phyloP scores from a whole-genome alignment of 2,329 filamentous ascomycete genomes.

The Fusarium fracticaudum region DNA sequence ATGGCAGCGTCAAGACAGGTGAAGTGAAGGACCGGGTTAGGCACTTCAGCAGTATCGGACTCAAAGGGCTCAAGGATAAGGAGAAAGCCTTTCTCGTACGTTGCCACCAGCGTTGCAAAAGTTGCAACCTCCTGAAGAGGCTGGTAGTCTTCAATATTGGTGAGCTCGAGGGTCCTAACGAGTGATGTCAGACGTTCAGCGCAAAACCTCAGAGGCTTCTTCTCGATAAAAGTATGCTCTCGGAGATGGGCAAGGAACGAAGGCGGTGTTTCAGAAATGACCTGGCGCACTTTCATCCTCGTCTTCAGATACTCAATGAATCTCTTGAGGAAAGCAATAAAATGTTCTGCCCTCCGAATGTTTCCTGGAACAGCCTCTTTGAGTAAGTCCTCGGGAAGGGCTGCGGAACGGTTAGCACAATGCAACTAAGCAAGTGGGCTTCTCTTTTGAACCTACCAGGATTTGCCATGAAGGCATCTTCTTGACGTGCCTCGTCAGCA shows the following conservation, averaged over 20 bases:
- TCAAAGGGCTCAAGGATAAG: slow-evolving; percentile 98
- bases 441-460: slow-evolving; percentile 60
- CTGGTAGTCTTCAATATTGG: slow-evolving; percentile 98
- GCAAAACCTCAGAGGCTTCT: slow-evolving; percentile 93
- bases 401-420: slow-evolving; percentile 48
- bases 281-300: slow-evolving; percentile 96
- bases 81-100: slow-evolving; percentile 95
- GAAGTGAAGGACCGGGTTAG: slow-evolving; percentile 96
- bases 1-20: slow-evolving; percentile 97
- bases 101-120: slow-evolving; percentile 94
- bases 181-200: slow-evolving; percentile 94
- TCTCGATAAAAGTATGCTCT: slow-evolving; percentile 97
- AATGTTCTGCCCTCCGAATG: slow-evolving; percentile 94
- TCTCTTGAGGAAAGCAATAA: slow-evolving; percentile 91
- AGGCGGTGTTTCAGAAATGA: slow-evolving; percentile 95
- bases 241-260: slow-evolving; percentile 93
- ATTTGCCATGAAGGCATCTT: slow-evolving; percentile 97
- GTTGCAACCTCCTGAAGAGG: slow-evolving; percentile 97
- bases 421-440: background rate
- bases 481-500: slow-evolving; percentile 87
- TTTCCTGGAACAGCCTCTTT: slow-evolving; percentile 97
- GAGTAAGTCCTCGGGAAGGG: slow-evolving; percentile 89
- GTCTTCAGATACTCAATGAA: slow-evolving; percentile 99
- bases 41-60: slow-evolving; percentile 92
- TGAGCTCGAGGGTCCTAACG: slow-evolving; percentile 92